Conservation (phyloP, 441 rosid species). For the Croton laevigatus region DNA sequence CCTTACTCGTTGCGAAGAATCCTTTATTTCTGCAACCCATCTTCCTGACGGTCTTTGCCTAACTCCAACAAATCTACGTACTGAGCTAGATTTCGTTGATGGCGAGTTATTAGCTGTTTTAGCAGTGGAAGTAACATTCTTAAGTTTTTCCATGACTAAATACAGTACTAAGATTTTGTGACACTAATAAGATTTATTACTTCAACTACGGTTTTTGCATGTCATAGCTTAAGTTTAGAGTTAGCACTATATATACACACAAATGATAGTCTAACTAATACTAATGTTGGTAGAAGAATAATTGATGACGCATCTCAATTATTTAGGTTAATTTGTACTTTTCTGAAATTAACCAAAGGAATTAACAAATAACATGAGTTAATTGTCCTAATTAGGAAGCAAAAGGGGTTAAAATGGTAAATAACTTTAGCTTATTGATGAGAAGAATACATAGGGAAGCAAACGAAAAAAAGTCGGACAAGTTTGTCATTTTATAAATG, state of each 20-base stretch:
- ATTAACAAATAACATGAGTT: background rate
- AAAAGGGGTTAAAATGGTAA: background rate
- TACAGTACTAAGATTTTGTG: slow-evolving; percentile 1
- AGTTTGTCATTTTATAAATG: slow-evolving; percentile 33
- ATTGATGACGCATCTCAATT: slow-evolving; percentile 26
- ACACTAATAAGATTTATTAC: background rate
- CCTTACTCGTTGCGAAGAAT: slow-evolving; percentile 74
- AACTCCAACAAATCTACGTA: slow-evolving; percentile 65
- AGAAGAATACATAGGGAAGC: slow-evolving; percentile 31
- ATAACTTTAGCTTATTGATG: slow-evolving; percentile 10
- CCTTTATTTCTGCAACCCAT: slow-evolving; percentile 93
- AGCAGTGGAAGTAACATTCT: slow-evolving; percentile 16
- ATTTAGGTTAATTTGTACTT: slow-evolving; percentile 20
- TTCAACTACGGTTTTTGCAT: slow-evolving; percentile 3
- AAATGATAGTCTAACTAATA: background rate
- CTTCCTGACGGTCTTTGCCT: slow-evolving; percentile 81
- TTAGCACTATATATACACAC: slow-evolving; percentile 6
- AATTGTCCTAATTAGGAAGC: background rate
- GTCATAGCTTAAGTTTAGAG: background rate
- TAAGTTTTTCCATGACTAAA: slow-evolving; percentile 35
- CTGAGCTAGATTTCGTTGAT: slow-evolving; percentile 19
- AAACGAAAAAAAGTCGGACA: slow-evolving; percentile 48
- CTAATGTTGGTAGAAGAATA: background rate
- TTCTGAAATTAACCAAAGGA: no score
- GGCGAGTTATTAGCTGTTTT: slow-evolving; percentile 15